A percentile compares a stretch with the other conserved stretches of the same genome.
phyloP scores from a whole-genome alignment of 78 protist species.

The Salpingoeca rosetta region DNA sequence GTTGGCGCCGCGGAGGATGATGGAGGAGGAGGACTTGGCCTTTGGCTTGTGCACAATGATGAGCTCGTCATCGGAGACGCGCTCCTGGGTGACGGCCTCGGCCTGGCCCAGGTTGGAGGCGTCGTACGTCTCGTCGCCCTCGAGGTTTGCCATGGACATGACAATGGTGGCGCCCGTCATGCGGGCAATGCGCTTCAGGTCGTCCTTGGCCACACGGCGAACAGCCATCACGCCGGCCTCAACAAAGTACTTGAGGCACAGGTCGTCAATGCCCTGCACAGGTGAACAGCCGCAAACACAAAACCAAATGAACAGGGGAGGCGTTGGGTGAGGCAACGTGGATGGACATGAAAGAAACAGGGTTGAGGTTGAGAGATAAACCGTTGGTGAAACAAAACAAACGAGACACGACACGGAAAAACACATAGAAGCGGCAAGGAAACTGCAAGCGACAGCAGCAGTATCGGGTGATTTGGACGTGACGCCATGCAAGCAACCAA shows the following conservation, averaged over 20 bases:
- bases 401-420: too few relatives aligned
- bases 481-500: not conserved
- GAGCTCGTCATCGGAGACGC: conserved; percentile 85
- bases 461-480: too few relatives aligned
- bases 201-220: conserved; percentile 83
- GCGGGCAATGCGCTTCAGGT: conserved; percentile 88
- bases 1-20: conserved; percentile 94
- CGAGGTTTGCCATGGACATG: conserved; percentile 76
- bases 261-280: conserved; percentile 91
- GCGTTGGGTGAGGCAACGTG: too few relatives aligned
- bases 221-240: conserved; percentile 91
- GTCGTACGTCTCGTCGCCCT: conserved; percentile 90
- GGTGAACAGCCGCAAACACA: not conserved
- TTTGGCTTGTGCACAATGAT: conserved; percentile 43
- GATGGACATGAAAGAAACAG: too few relatives aligned
- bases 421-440: too few relatives aligned
- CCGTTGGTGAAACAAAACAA: too few relatives aligned
- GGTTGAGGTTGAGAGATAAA: too few relatives aligned
- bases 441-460: too few relatives aligned
- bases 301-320: too few relatives aligned
- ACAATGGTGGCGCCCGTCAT: conserved; percentile 79
- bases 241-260: conserved; percentile 82
- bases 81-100: conserved; percentile 65
- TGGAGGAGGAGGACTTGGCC: conserved; percentile 56
- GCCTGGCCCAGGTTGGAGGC: conserved; percentile 64